Percentiles rank a stretch among this genome's conserved stretches.
These are phyloP conservation scores for Lasiosphaeris hirsuta DNA, from an alignment of 495 filamentous ascomycete genomes.

Conservation along the genomic window DNA sequence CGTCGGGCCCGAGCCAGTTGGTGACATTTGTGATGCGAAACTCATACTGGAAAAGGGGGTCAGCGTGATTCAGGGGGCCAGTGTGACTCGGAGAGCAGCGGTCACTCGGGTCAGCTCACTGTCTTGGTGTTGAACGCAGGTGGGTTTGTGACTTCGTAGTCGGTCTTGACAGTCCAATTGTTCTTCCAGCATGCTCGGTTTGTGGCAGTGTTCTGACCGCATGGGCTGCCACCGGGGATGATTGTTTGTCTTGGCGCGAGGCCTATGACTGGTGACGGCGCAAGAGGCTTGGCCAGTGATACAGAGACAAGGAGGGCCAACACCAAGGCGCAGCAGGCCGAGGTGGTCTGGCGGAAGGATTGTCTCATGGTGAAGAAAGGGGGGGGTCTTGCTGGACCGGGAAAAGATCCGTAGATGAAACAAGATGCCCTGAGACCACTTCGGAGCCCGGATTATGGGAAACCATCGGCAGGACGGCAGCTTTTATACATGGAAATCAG, in stretches of 20 bases:
- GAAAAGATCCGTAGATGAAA: neutral
- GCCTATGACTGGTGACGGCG: conserved; percentile 5
- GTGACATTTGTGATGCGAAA: conserved; percentile 36
- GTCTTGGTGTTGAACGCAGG: conserved; percentile 25
- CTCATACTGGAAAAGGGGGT: conserved; percentile 25
- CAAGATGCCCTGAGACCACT: neutral
- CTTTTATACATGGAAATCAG: neutral
- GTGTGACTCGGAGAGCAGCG: conserved; percentile 16
- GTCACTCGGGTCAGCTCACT: conserved; percentile 20
- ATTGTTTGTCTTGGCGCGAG: conserved; percentile 24
- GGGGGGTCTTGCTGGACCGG: neutral
- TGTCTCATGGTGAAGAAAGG: neutral
- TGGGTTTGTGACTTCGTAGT: conserved; percentile 30
- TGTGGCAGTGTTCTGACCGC: conserved; percentile 31
- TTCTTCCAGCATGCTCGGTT: conserved; percentile 35
- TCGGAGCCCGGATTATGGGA: neutral
- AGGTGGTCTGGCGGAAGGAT: neutral
- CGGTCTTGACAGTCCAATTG: conserved; percentile 32
- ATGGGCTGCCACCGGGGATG: conserved; percentile 26
- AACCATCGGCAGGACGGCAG: neutral
- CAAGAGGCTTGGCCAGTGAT: neutral
- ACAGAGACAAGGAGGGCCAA: neutral
- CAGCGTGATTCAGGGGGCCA: conserved; percentile 14
- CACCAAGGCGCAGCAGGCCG: conserved; percentile 12
- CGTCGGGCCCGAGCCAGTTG: conserved; percentile 44